These are phyloP conservation scores for Streptanthus diversifolius DNA, from an alignment of 345 rosid species.

Conservation along the genomic window DNA sequence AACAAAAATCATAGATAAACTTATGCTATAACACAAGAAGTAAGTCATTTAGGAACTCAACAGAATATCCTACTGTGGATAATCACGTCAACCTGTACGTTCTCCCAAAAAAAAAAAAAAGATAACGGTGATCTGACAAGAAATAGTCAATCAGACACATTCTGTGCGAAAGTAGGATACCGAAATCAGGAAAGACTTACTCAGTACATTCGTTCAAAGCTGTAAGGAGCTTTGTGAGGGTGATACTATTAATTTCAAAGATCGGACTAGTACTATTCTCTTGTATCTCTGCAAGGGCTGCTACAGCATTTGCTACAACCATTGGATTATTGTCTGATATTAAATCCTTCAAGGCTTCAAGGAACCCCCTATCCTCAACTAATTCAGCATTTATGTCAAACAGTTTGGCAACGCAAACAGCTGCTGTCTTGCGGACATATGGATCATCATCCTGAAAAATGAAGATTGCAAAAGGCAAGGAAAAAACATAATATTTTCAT, in stretches of 20 bases:
- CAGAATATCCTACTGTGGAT: not conserved
- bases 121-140: not conserved
- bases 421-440: conserved; percentile 97
- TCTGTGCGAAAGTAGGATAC: conserved; percentile 5
- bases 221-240: conserved; percentile 90
- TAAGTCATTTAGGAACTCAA: not conserved
- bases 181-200: conserved; percentile 44
- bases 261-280: conserved; percentile 71
- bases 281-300: conserved; percentile 97
- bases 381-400: conserved; percentile 93
- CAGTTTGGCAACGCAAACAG: conserved; percentile 94
- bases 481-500: not conserved
- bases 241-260: conserved; percentile 81
- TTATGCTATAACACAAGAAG: not conserved
- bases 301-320: conserved; percentile 99
- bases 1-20: not conserved
- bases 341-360: conserved; percentile 91
- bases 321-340: conserved; percentile 98
- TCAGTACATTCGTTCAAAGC: conserved; percentile 98
- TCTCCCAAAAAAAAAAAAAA: not conserved
- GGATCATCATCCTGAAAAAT: conserved; percentile 88
- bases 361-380: conserved; percentile 94
- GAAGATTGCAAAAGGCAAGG: not conserved
- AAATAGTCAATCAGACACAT: not conserved
- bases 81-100: not conserved